Percentiles rank a stretch among this genome's conserved stretches.
Conservation (phyloP, 371 early-diverging fungal species). For the Syncephalastrum monosporum region DNA sequence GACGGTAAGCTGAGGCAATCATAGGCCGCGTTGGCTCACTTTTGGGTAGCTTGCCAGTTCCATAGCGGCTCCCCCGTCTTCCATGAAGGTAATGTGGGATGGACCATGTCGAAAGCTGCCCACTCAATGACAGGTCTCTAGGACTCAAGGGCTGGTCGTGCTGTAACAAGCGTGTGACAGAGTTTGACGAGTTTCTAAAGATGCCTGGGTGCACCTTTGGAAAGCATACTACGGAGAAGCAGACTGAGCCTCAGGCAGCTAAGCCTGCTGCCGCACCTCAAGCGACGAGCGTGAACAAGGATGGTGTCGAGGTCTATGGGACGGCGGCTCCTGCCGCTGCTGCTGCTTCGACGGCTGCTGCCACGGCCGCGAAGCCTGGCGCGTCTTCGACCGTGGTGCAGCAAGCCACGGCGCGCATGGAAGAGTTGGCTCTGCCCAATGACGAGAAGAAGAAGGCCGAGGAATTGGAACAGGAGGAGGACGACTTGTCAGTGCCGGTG, state of each 20-base stretch:
- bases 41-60: conserved; percentile 62
- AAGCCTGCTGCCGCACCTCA: conserved; percentile 17
- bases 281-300: conserved; percentile 30
- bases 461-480: conserved; percentile 68
- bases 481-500: conserved; percentile 67
- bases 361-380: no score
- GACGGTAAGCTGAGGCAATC: conserved; percentile 35
- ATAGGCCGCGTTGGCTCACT: not conserved
- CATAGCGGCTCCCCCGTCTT: conserved; percentile 88
- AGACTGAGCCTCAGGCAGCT: conserved; percentile 32
- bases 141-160: conserved; percentile 93
- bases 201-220: conserved; percentile 78
- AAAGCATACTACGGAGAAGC: conserved; percentile 58
- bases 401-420: conserved; percentile 1
- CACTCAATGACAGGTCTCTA: conserved; percentile 8
- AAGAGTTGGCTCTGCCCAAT: conserved; percentile 4
- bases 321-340: conserved; percentile 1
- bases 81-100: conserved; percentile 66
- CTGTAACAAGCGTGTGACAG: conserved; percentile 86
- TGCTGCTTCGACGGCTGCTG: not conserved
- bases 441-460: conserved; percentile 22
- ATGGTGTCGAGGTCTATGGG: conserved; percentile 46
- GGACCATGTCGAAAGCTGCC: not conserved
- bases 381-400: no score
- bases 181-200: conserved; percentile 91